phyloP scores from a whole-genome alignment of 192 early-diverging fungal species.

The Coemansia sp. region DNA sequence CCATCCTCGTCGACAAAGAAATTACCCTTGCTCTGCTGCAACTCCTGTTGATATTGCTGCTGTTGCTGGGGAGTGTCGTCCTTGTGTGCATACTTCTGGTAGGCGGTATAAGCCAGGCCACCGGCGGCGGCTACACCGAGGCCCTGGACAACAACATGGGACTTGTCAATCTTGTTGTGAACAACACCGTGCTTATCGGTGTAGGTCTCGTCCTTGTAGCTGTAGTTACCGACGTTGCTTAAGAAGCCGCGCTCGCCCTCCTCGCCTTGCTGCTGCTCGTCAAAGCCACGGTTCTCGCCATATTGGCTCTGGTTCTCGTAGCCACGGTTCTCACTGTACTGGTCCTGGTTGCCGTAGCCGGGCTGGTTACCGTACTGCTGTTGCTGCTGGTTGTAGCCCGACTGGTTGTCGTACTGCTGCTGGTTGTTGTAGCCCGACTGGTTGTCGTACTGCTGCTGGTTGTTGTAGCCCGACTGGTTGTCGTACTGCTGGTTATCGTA shows the following conservation, averaged over 20 bases:
- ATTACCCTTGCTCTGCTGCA: constrained; percentile 1
- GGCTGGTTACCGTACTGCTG: constrained; percentile 12
- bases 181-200: constrained; percentile 4
- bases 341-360: constrained; percentile 14
- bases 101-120: constrained; percentile 5
- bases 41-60: constrained; percentile 7
- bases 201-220: constrained; percentile 15
- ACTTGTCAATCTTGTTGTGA: constrained; percentile 18
- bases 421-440: constrained; percentile 15
- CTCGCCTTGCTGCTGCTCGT: constrained; percentile 1
- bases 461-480: constrained; percentile 19
- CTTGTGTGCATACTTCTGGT: constrained; percentile 9
- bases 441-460: constrained; percentile 11
- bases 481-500: constrained; percentile 11
- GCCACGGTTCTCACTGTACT: constrained; percentile 11
- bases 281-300: constrained; percentile 10
- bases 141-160: constrained; percentile 8
- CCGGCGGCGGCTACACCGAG: constrained; percentile 1
- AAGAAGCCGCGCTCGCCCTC: constrained; percentile 15
- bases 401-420: constrained; percentile 12
- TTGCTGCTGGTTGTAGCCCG: constrained; percentile 15
- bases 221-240: constrained; percentile 1
- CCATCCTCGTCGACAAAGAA: constrained; percentile 39
- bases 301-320: constrained; percentile 18
- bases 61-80: background rate